A percentile compares a stretch with the other conserved stretches of the same genome.
Evolutionary conservation across 208 protist genomes (phyloP).

Genomic region (Leishmania tarentolae): DNA sequence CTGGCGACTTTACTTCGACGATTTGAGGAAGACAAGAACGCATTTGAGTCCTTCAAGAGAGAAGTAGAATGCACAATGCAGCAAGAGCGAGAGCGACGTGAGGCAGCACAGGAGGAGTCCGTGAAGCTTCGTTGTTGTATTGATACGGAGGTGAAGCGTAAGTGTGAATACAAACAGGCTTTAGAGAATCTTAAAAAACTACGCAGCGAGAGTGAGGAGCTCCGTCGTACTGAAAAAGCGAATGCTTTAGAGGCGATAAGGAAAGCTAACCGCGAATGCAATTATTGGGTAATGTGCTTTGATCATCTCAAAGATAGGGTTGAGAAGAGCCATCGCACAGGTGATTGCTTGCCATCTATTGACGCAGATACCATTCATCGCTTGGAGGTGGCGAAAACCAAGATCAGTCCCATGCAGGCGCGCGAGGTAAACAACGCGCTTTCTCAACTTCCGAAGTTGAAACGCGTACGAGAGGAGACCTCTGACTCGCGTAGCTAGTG

Average conservation of each 20-base stretch:
- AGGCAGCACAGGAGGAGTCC: constrained; percentile 27
- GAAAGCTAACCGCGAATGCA: constrained; percentile 66
- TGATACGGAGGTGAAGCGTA: constrained; percentile 70
- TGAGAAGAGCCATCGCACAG: constrained; percentile 35
- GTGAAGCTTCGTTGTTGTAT: constrained; percentile 54
- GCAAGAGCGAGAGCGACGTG: constrained; percentile 21
- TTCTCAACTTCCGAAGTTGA: constrained; percentile 20
- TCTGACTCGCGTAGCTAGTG: neutral
- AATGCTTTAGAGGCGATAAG: constrained; percentile 60
- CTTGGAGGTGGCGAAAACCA: constrained; percentile 51
- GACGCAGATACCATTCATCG: constrained; percentile 52
- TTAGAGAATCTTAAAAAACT: constrained; percentile 64
- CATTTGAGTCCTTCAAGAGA: constrained; percentile 13
- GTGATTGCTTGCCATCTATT: constrained; percentile 39
- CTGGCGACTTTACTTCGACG: constrained; percentile 26
- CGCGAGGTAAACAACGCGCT: constrained; percentile 24
- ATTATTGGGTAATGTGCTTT: constrained; percentile 81
- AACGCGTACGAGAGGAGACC: constrained; percentile 27
- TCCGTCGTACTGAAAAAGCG: constrained; percentile 57
- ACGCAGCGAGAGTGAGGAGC: constrained; percentile 62
- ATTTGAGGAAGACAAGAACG: constrained; percentile 33
- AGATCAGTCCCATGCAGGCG: constrained; percentile 21
- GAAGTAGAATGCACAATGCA: constrained; percentile 18
- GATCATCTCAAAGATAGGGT: constrained; percentile 74
- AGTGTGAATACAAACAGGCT: constrained; percentile 81